Base-by-base conservation (phyloP, 2,329 filamentous ascomycete species). In the Mycosphaerella sp. region DNA sequence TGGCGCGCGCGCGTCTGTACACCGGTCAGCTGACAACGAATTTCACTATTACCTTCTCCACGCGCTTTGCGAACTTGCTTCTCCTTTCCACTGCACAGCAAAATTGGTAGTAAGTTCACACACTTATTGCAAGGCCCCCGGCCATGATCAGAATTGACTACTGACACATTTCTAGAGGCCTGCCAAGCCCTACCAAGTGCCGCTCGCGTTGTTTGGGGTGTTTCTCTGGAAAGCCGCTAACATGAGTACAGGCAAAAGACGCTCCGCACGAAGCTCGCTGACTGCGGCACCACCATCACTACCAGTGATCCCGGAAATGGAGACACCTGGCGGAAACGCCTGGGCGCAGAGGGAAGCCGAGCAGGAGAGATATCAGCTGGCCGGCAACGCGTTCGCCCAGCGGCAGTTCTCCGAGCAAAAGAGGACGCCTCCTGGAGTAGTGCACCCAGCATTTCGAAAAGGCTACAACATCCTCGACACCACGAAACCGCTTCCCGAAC, bases 371-470 rank as follows among this genome's bases (percentile, higher is more conserved):
- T 61, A 66, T 48, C 59, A 59, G 41, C 54, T 63, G 14, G 52
- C 53, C 12, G 54, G 61, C 48, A 69, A 69, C 58, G 65, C 67
- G 10, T 69, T 68, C 55, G 66, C 61, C 27, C 63, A 64, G 44
- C 59, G 62, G 45, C 58, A 64, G 41, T 53, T 60, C 13, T 36
- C 58, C 17, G 53, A 49, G 32, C 54, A 59, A 21, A 50, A 49
- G 10, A 46, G 36, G 27, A 59, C 58, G 17, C 62, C 59, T 25
- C 58, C 58, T 8, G 59, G 35, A 34, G 27, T 49, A 16, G 21
- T 55, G n/a, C 64, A 66, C 42, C 64, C 63, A 32, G 62, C 62
- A 2, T 44, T 59, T 18, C 59, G 60, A 37, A 35, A 40, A 16
- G 44, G 40, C 28, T 53, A 51, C 46, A 13, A 41, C 37, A 36